A percentile compares a stretch with the other conserved stretches of the same genome.
These are phyloP conservation scores for Heliamphora exappendiculata DNA, from an alignment of 148 eudicot species.

Conservation along the genomic window DNA sequence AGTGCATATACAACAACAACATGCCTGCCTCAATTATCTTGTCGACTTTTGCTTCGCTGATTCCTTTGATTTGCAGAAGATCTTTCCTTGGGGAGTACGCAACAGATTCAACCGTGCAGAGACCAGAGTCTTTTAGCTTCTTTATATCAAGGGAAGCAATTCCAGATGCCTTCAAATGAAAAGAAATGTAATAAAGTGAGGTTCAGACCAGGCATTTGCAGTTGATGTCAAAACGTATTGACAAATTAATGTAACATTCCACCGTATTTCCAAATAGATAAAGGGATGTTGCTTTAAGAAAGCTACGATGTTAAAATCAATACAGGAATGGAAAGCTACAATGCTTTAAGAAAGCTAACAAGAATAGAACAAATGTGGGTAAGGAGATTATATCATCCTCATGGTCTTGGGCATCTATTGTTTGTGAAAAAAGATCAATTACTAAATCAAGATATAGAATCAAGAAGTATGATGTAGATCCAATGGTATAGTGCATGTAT, in stretches of 20 bases:
- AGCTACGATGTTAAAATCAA: no score
- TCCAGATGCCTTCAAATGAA: conserved; percentile 57
- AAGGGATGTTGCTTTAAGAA: no score
- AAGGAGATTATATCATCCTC: no score
- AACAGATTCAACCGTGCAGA: conserved; percentile 89
- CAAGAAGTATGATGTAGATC: no score
- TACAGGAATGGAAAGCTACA: no score
- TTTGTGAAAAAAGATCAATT: no score
- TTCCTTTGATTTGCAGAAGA: conserved; percentile 92
- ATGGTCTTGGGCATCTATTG: no score
- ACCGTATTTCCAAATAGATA: neutral
- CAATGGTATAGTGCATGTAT: no score
- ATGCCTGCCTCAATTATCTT: conserved; percentile 92
- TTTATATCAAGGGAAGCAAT: conserved; percentile 87
- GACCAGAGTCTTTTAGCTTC: conserved; percentile 94
- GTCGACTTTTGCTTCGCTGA: conserved; percentile 96
- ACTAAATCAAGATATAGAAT: no score
- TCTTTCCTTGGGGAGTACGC: conserved; percentile 92
- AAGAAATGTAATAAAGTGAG: neutral
- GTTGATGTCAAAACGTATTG: neutral
- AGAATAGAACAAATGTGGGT: no score
- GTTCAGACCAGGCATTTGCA: neutral
- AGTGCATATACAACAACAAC: conserved; percentile 8
- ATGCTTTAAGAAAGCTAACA: no score
- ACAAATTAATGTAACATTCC: neutral